A percentile compares a stretch with the other conserved stretches of the same genome.
phyloP scores from a whole-genome alignment of 1,284 basidiomycete species.

The Irpex sp. region DNA sequence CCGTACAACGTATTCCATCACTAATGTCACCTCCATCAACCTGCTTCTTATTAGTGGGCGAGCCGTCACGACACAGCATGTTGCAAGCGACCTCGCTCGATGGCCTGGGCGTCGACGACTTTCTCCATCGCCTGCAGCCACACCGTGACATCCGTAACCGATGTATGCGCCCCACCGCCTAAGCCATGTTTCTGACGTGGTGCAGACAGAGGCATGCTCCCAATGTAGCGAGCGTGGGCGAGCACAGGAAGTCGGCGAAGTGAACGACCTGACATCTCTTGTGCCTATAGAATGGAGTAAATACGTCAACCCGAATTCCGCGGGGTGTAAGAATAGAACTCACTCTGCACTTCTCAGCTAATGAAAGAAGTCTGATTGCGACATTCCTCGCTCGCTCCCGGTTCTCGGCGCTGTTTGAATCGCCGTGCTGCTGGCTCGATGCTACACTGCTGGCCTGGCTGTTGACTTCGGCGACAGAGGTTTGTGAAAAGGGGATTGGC shows the following conservation, averaged over 20 bases:
- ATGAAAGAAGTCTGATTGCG: conserved; percentile 55
- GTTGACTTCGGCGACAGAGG: neutral
- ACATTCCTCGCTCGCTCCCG: conserved; percentile 47
- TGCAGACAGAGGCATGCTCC: conserved; percentile 32
- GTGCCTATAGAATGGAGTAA: conserved; percentile 32
- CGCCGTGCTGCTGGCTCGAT: conserved; percentile 8
- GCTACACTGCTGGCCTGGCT: conserved; percentile 5
- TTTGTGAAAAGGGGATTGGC: neutral
- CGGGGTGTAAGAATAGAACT: neutral
- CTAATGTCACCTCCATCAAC: neutral
- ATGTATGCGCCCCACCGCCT: neutral
- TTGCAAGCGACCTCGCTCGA: conserved; percentile 44
- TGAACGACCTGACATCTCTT: conserved; percentile 88
- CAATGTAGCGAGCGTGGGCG: conserved; percentile 82
- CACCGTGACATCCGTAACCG: conserved; percentile 45
- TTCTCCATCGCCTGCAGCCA: conserved; percentile 81
- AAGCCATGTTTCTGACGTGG: neutral
- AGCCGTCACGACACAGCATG: neutral
- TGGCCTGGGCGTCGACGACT: conserved; percentile 56
- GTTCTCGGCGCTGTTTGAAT: conserved; percentile 23
- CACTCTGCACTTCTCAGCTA: conserved; percentile 76
- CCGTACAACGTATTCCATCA: neutral
- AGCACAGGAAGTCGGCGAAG: conserved; percentile 89
- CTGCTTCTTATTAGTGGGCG: neutral
- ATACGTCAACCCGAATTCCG: too few species aligned